A percentile compares a stretch with the other conserved stretches of the same genome.
Conservation (phyloP, 371 early-diverging fungal genomes). For the Sporodiniella umbellata region DNA sequence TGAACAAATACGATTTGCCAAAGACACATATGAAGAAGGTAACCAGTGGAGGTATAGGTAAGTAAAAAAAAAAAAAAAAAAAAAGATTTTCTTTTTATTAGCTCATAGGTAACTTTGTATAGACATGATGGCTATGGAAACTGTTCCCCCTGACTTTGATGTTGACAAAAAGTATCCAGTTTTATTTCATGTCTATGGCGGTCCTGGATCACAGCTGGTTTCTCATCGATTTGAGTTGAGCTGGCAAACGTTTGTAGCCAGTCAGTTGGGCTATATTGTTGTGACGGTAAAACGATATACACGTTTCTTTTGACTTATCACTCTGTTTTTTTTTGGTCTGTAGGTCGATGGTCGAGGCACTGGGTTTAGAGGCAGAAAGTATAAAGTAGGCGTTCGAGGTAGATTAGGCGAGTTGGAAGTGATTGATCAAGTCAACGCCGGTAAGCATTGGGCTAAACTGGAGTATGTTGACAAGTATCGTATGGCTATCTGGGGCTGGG, state of each 20-base stretch:
- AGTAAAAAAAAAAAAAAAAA: too few species aligned
- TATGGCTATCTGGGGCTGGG: slow-evolving; percentile 95
- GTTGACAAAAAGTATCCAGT: slow-evolving; percentile 75
- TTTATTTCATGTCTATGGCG: slow-evolving; percentile 88
- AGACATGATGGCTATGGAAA: slow-evolving; percentile 86
- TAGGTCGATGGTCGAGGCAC: slow-evolving; percentile 91
- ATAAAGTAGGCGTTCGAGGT: slow-evolving; percentile 71
- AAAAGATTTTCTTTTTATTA: too few species aligned
- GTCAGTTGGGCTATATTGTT: slow-evolving; percentile 62
- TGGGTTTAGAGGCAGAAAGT: slow-evolving; percentile 81
- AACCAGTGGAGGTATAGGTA: slow-evolving; percentile 53
- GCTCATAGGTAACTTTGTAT: neutral
- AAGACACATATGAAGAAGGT: slow-evolving; percentile 51
- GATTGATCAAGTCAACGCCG: slow-evolving; percentile 85
- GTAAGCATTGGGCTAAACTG: slow-evolving; percentile 58
- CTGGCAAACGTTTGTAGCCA: slow-evolving; percentile 72
- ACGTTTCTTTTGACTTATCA: too few species aligned
- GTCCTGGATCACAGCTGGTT: slow-evolving; percentile 89
- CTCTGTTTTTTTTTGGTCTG: too few species aligned
- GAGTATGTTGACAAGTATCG: slow-evolving; percentile 72
- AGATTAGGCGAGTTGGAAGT: slow-evolving; percentile 83
- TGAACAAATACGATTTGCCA: slow-evolving; percentile 59
- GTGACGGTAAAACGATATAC: slow-evolving; percentile 44
- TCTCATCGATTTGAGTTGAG: slow-evolving; percentile 65
- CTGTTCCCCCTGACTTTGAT: slow-evolving; percentile 84